Percentiles rank a stretch among this genome's conserved stretches.
These are phyloP conservation scores for Umbelopsis sp. DNA, from an alignment of 192 early-diverging fungal genomes.

Conservation along the genomic window DNA sequence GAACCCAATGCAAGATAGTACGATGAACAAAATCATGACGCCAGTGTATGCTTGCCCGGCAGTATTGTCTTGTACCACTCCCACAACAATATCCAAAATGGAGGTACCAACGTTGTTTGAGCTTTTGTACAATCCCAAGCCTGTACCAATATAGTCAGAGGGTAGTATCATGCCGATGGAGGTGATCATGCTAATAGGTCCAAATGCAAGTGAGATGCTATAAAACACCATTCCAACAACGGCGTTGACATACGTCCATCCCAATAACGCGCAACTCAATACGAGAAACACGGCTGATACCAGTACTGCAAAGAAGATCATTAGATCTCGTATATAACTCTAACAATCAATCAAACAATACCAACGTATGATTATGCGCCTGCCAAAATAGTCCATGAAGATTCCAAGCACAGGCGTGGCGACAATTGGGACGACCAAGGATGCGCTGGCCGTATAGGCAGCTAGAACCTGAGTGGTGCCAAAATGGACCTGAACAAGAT, in stretches of 20 bases:
- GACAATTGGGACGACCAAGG: constrained; percentile 58
- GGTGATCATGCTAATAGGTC: constrained; percentile 62
- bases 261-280: constrained; percentile 43
- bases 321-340: neutral
- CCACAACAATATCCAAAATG: constrained; percentile 62
- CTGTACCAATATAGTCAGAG: constrained; percentile 60
- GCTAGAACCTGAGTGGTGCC: constrained; percentile 33
- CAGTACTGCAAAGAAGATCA: constrained; percentile 20
- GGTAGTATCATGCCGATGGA: constrained; percentile 63
- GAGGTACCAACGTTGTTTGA: constrained; percentile 63
- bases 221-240: constrained; percentile 60
- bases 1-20: constrained; percentile 29
- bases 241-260: constrained; percentile 59
- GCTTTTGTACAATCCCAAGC: constrained; percentile 65
- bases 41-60: constrained; percentile 36
- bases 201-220: constrained; percentile 60
- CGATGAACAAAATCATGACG: constrained; percentile 35
- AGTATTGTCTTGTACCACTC: constrained; percentile 58
- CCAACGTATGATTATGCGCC: constrained; percentile 49
- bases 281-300: constrained; percentile 37
- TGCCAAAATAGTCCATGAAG: constrained; percentile 57
- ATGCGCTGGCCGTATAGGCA: constrained; percentile 44
- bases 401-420: constrained; percentile 56
- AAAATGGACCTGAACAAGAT: constrained; percentile 43
- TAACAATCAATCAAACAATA: neutral